These are phyloP conservation scores for Poterioochromonas sp. DNA, from an alignment of 352 stramenopile species.

Conservation along the genomic window DNA sequence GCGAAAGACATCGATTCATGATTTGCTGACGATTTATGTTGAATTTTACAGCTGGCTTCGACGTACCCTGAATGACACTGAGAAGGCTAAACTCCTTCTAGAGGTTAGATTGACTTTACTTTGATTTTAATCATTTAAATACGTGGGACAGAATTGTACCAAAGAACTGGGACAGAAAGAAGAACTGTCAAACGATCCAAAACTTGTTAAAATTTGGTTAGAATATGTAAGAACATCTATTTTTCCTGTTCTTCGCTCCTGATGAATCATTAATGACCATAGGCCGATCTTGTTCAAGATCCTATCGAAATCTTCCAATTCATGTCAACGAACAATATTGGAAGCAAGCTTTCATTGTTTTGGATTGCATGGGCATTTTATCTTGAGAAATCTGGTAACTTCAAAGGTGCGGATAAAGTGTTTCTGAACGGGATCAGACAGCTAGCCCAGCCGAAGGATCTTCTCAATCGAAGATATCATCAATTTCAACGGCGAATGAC, in stretches of 20 bases:
- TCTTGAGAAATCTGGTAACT: slow-evolving; percentile 5
- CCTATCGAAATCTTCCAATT: neutral
- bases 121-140: neutral
- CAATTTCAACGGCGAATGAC: slow-evolving; percentile 26
- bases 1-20: neutral
- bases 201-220: slow-evolving; percentile 14
- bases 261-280: neutral
- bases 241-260: neutral
- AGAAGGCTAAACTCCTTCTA: neutral
- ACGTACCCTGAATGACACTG: neutral
- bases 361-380: slow-evolving; percentile 31
- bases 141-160: neutral
- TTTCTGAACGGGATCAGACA: slow-evolving; percentile 13
- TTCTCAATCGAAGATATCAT: neutral
- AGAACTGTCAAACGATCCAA: neutral
- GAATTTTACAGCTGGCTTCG: neutral
- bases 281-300: slow-evolving; percentile 7
- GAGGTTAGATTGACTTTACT: neutral
- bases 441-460: slow-evolving; percentile 2
- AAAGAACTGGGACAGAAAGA: neutral
- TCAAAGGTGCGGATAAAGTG: neutral
- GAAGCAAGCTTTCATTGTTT: neutral
- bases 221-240: slow-evolving; percentile 23
- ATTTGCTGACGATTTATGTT: neutral
- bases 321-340: slow-evolving; percentile 23